phyloP scores from a whole-genome alignment of 495 filamentous ascomycete species.

The Aspergillus asperescens region DNA sequence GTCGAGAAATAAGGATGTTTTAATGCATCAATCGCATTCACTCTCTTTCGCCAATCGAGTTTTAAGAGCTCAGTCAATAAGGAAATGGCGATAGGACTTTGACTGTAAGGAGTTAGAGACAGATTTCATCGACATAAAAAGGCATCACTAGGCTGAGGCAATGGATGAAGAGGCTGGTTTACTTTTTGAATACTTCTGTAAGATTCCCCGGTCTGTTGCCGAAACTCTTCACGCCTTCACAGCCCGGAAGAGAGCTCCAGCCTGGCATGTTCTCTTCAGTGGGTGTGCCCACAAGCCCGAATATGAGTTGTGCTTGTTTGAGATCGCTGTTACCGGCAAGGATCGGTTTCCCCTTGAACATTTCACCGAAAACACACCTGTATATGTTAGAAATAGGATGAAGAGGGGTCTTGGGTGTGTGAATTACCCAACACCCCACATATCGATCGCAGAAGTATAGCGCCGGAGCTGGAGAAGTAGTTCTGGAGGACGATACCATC shows the following conservation, averaged over 20 bases:
- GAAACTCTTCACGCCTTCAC: conserved; percentile 65
- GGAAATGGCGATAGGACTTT: conserved; percentile 62
- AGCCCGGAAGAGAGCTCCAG: conserved; percentile 75
- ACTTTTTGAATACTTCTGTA: conserved; percentile 65
- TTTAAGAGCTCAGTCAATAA: conserved; percentile 76
- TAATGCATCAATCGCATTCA: conserved; percentile 92
- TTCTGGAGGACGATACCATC: conserved; percentile 97
- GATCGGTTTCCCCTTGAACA: conserved; percentile 92
- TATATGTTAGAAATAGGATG: conserved; percentile 14
- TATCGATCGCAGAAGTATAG: conserved; percentile 94
- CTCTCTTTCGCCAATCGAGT: conserved; percentile 79
- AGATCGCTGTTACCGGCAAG: conserved; percentile 81
- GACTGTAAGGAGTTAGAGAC: conserved; percentile 22
- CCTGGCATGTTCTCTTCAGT: conserved; percentile 92
- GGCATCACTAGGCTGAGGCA: too few species aligned
- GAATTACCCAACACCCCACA: conserved; percentile 90
- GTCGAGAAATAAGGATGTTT: conserved; percentile 87
- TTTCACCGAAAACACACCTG: conserved; percentile 96
- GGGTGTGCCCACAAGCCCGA: conserved; percentile 86
- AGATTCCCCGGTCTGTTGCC: conserved; percentile 61
- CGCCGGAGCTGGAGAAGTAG: conserved; percentile 75
- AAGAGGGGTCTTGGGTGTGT: conserved; percentile 17
- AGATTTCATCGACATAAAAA: background rate
- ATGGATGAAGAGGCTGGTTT: conserved; percentile 13
- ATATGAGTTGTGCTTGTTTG: conserved; percentile 87